Conservation (phyloP, 148 eudicot species). For the Rhododendron vialii region DNA sequence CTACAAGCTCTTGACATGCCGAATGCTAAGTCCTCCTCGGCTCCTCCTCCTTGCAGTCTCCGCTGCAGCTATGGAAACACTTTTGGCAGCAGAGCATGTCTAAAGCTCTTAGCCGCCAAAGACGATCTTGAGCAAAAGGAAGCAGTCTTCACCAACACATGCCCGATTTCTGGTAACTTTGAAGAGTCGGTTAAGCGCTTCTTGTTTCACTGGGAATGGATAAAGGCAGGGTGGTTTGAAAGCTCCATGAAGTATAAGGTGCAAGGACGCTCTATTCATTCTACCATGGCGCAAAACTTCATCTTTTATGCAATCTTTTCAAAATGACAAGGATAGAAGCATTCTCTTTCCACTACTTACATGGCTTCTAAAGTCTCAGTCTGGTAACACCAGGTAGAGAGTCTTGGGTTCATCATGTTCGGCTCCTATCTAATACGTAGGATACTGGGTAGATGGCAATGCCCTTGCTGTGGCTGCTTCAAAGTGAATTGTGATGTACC, state of each 20-base stretch:
- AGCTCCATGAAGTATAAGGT: not conserved
- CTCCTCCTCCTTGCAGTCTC: not conserved
- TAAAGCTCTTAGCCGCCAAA: not conserved
- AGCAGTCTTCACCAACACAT: not conserved
- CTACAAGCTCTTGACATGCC: not conserved
- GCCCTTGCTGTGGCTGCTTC: too few relatives aligned
- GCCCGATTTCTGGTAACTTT: not conserved
- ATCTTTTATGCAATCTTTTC: not conserved
- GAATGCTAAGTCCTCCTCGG: not conserved
- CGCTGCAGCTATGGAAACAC: not conserved
- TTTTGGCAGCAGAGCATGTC: not conserved
- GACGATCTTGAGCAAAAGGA: not conserved
- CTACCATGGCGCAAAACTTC: not conserved
- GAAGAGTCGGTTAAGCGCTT: not conserved
- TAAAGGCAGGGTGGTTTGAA: not conserved
- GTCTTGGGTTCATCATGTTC: not conserved
- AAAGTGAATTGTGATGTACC: too few relatives aligned
- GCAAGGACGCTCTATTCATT: not conserved
- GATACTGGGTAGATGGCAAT: too few relatives aligned
- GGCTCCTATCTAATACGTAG: not conserved
- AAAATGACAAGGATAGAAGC: not conserved
- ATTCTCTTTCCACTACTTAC: not conserved
- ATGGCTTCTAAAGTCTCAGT: not conserved
- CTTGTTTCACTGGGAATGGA: not conserved
- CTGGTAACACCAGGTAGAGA: not conserved